Evolutionary conservation across 129 eudicot species (phyloP).

Genomic region (Sambucus nigra): DNA sequence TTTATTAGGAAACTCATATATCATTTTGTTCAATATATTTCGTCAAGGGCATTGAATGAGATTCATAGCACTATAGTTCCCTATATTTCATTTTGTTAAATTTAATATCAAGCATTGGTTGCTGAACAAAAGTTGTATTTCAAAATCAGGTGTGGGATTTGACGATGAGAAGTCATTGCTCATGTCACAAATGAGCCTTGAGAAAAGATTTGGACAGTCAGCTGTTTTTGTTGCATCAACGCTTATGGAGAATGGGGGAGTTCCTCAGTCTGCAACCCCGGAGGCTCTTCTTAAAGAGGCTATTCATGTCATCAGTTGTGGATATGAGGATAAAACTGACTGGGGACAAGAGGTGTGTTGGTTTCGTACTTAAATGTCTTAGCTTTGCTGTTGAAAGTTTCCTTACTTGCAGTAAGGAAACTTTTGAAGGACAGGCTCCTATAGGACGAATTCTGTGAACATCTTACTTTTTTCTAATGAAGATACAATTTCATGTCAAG

Average conservation of each 20-base stretch:
- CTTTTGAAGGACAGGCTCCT: not conserved
- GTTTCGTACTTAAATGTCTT: conserved; percentile 1
- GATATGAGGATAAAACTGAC: conserved; percentile 93
- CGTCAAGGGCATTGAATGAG: too few relatives aligned
- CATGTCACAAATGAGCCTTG: conserved; percentile 97
- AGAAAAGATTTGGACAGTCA: conserved; percentile 95
- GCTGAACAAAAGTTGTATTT: not conserved
- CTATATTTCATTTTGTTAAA: not conserved
- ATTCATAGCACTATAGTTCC: too few relatives aligned
- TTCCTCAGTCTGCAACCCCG: conserved; percentile 89
- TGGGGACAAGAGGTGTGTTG: conserved; percentile 83
- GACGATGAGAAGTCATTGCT: conserved; percentile 93
- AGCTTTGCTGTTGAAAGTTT: not conserved
- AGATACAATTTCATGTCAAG: too few relatives aligned
- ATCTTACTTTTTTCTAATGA: too few relatives aligned
- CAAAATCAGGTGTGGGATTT: conserved; percentile 73
- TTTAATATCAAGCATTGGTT: not conserved
- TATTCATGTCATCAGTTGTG: conserved; percentile 97
- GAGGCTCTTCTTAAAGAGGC: conserved; percentile 97
- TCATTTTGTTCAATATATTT: too few relatives aligned
- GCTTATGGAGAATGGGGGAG: conserved; percentile 98
- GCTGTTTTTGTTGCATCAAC: conserved; percentile 97
- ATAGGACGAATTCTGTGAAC: too few relatives aligned
- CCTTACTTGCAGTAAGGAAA: too few relatives aligned
- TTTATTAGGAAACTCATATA: too few relatives aligned